These are phyloP conservation scores for Astragalus glycyphyllos DNA, from an alignment of 306 rosid species.

Conservation along the genomic window DNA sequence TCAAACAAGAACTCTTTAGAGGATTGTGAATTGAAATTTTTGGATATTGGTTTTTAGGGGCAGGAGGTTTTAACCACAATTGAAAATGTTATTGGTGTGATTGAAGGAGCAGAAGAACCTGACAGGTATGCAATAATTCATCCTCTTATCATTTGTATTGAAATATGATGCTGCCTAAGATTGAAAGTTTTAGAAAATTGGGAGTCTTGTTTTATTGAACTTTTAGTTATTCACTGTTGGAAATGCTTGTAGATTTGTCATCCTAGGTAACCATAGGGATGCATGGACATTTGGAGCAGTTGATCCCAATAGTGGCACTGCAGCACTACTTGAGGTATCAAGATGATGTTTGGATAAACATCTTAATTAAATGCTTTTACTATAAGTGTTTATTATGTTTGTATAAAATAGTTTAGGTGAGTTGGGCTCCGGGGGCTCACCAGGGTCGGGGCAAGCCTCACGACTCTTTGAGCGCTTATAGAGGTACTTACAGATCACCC, in stretches of 20 bases:
- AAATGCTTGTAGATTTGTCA: constrained; percentile 62
- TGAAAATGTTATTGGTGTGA: constrained; percentile 73
- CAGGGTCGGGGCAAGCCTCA: too few species aligned
- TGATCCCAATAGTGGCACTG: constrained; percentile 86
- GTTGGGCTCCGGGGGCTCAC: too few species aligned
- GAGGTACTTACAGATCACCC: too few species aligned
- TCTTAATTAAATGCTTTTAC: too few species aligned
- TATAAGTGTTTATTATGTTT: too few species aligned
- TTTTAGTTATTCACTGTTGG: constrained; percentile 32
- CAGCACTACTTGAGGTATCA: constrained; percentile 72
- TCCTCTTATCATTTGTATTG: constrained; percentile 6
- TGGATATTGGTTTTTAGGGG: constrained; percentile 55
- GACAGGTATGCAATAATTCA: constrained; percentile 57
- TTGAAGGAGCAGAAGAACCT: constrained; percentile 81
- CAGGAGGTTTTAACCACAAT: constrained; percentile 54
- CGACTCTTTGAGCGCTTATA: too few species aligned
- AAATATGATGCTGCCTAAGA: neutral
- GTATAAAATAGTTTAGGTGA: too few species aligned
- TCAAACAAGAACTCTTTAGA: neutral
- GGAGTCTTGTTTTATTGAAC: constrained; percentile 14
- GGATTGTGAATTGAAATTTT: too few species aligned
- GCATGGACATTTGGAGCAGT: constrained; percentile 92
- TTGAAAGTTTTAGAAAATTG: constrained; percentile 2
- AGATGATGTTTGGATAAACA: neutral
- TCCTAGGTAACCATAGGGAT: constrained; percentile 81